phyloP scores from a whole-genome alignment of 441 rosid genomes.

The Hura crepitans region DNA sequence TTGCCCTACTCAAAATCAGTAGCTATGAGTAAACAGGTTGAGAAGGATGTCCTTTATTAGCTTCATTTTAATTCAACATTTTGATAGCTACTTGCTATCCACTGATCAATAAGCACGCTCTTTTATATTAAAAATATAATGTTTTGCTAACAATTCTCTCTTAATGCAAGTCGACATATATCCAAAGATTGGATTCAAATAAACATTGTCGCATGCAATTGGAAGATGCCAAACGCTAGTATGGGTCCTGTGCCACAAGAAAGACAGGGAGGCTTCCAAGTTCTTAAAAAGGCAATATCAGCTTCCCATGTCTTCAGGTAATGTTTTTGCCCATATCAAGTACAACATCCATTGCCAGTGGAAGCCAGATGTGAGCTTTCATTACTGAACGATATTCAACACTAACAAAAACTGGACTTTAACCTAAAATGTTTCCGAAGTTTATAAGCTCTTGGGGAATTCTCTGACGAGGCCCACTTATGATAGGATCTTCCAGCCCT shows the following conservation, averaged over 20 bases:
- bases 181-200: constrained; percentile 58
- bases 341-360: background rate
- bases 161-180: constrained; percentile 74
- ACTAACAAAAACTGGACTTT: background rate
- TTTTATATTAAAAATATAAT: background rate
- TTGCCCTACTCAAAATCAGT: too few species aligned
- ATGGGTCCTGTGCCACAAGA: constrained; percentile 94
- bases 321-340: constrained; percentile 3
- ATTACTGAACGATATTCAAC: background rate
- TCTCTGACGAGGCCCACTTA: background rate
- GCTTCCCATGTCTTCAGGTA: constrained; percentile 97
- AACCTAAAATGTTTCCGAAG: background rate
- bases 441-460: background rate
- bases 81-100: background rate
- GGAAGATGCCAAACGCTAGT: constrained; percentile 80
- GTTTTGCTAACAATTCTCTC: constrained; percentile 12
- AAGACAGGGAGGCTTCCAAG: constrained; percentile 82
- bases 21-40: too few species aligned
- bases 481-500: background rate
- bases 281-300: constrained; percentile 80
- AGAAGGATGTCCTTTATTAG: too few species aligned
- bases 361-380: background rate
- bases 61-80: background rate
- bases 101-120: background rate
- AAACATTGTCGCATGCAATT: constrained; percentile 36